Evolutionary conservation across 2,329 filamentous ascomycete species (phyloP), one percentile per base, ranked within the genome.

Genomic region (Aspergillus felis): DNA sequence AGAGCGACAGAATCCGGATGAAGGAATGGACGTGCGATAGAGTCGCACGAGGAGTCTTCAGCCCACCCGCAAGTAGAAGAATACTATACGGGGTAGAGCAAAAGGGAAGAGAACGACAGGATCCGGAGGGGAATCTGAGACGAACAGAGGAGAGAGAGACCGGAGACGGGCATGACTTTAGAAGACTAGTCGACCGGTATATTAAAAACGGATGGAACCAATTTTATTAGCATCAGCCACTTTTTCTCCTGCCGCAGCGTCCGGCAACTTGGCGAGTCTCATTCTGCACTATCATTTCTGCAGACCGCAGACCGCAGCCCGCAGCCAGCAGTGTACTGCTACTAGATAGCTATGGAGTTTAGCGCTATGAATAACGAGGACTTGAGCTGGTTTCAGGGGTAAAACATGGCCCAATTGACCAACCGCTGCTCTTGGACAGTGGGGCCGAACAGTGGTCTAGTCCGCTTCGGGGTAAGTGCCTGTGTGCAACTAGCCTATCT

Each of bases 21-120:
- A 68, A 70, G 49, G 69, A 70, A 61, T 61, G 69, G 64, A 68
- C 56, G 64, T 68, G 70, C 68, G 60, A 66, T 51, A 48, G 24
- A 61, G 50, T 53, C 65, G 64, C 69, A 71, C 68, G 61, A 59
- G 57, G 57, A 57, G 57, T 52, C 56, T 54, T 51, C 29, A 54
- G 50, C 51, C 64, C 63, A 61, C 60, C 59, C 60, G 56, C 59
- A 66, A 59, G 53, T 59, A 49, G 51, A 38, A 50, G 54, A 51
- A 55, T 35, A 57, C 28, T 29, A 29, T 29, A 29, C 49, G 41
- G 27, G 38, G 17, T 20, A 14, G 10, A 42, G 46, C 50, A 50
- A 49, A 57, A 38, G 53, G 51, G 53, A 51, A 57, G 46, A 50
- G 38, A 47, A 55, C 17, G 51, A 51, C n/a, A 42, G 29, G 32